A percentile compares a stretch with the other conserved stretches of the same genome.
Evolutionary conservation across 164 flowering plant genomes (phyloP).

Genomic region (Santalum album): DNA sequence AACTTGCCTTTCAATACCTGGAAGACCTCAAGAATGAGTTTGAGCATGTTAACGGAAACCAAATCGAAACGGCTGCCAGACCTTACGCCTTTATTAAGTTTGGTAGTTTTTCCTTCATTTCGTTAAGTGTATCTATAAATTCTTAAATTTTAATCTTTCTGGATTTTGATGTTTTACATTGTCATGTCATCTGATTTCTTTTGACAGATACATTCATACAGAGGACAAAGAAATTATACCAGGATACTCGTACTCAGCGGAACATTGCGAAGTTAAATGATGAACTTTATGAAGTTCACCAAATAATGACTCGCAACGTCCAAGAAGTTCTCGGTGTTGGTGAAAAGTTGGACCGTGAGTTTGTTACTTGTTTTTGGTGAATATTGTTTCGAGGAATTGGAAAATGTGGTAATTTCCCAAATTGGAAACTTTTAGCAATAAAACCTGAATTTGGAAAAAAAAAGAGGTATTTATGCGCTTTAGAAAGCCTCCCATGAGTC

Average conservation of each 20-base stretch:
- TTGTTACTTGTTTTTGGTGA: no score
- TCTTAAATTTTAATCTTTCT: neutral
- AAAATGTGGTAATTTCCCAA: no score
- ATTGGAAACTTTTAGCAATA: no score
- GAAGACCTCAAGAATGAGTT: constrained; percentile 89
- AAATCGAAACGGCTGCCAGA: constrained; percentile 93
- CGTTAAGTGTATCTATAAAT: neutral
- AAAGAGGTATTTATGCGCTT: no score
- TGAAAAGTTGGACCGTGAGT: constrained; percentile 92
- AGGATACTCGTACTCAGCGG: constrained; percentile 82
- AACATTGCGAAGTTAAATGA: constrained; percentile 84
- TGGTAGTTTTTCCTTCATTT: constrained; percentile 30
- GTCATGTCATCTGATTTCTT: no score
- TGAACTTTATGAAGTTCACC: constrained; percentile 93
- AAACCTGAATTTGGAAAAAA: no score
- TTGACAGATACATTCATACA: constrained; percentile 78
- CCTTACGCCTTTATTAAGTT: constrained; percentile 90
- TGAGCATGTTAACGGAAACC: constrained; percentile 75
- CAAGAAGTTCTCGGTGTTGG: constrained; percentile 99
- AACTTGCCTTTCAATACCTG: constrained; percentile 81
- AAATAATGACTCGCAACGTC: constrained; percentile 94
- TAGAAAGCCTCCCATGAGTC: no score
- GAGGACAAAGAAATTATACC: constrained; percentile 81
- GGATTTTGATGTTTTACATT: constrained; percentile 1
- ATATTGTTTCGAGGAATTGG: no score